Base-by-base conservation (phyloP, 108 stramenopile genomes). In the Cyclotella sp. region DNA sequence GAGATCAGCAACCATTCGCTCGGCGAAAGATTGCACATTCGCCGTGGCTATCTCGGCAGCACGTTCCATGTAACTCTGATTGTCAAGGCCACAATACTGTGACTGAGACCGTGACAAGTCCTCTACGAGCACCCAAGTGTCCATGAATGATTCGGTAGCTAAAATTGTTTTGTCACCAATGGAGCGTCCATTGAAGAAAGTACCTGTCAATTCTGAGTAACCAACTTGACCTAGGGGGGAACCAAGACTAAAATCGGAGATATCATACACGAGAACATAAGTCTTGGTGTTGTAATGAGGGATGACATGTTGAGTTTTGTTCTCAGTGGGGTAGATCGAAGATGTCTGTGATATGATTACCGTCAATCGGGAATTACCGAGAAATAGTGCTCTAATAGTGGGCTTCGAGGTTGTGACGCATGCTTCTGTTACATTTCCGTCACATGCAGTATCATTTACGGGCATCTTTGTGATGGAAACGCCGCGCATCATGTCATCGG, bases 401-500 rank as follows among this genome's bases (percentile, higher is more conserved):
- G 73, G 72, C 52, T 74, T 73, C 64, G 72, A 28, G 7, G 44
- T 9, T 15, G 19, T 26, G 34, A 55, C 53, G 41, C 63, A 68
- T 9, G 76, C 43, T 27, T 61, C 44, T 10, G 19, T 54, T 30
- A 18, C 12, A 41, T 44, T 42, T 28, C 39, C 30, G 39, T 55
- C 39, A 27, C 67, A 68, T 16, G 68, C 68, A 4, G 51, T 77
- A 5, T 30, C 58, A 27, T 68, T 57, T 10, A 41, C 63, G 13
- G 76, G 76, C 76, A 77, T 77, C 21, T 22, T 15, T 29, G 76
- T 77, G 13, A 68, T 77, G 45, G 76, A 77, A 34, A 49, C 22
- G 24, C 45, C 68, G 40, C 26, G 26, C 0, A 57, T 69, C 11
- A 28, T 27, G 51, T 69, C 45, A 15, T 5, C 10, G 28, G 76